Percentiles rank a stretch among this genome's conserved stretches.
Evolutionary conservation across 2,329 filamentous ascomycete genomes (phyloP).

Genomic region (Phialophora tarda): DNA sequence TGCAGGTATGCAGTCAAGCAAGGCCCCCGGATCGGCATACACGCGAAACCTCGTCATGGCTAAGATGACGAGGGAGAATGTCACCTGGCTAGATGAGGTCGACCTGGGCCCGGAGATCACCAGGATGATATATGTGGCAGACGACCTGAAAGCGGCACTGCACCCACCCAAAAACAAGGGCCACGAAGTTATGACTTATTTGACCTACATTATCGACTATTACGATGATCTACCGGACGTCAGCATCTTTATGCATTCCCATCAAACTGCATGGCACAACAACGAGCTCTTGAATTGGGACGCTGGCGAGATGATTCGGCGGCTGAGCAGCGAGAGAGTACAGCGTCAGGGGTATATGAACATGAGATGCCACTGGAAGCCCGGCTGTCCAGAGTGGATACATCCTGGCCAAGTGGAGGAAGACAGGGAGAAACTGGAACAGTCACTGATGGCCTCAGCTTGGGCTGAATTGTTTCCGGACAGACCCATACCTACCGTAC

Average conservation of each 20-base stretch:
- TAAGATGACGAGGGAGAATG: constrained; percentile 48
- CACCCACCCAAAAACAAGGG: constrained; percentile 65
- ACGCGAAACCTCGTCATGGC: constrained; percentile 62
- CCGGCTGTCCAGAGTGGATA: constrained; percentile 66
- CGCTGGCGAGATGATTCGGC: constrained; percentile 56
- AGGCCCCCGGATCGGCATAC: constrained; percentile 57
- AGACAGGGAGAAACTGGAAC: constrained; percentile 54
- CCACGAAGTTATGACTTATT: constrained; percentile 66
- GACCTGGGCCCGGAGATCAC: constrained; percentile 53
- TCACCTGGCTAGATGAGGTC: constrained; percentile 59
- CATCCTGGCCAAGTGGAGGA: constrained; percentile 51
- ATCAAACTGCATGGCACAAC: constrained; percentile 65
- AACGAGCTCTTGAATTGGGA: constrained; percentile 59
- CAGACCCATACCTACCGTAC: constrained; percentile 53
- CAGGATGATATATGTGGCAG: constrained; percentile 58
- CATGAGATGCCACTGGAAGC: constrained; percentile 62
- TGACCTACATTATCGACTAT: constrained; percentile 67
- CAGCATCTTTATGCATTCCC: constrained; percentile 65
- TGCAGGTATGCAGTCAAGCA: constrained; percentile 35
- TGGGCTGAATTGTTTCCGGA: constrained; percentile 57
- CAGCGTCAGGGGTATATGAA: constrained; percentile 64
- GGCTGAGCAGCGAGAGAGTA: constrained; percentile 59
- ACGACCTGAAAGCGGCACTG: constrained; percentile 57
- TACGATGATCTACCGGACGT: constrained; percentile 65
- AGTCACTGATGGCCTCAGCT: constrained; percentile 52